Conservation (phyloP, 2,329 filamentous ascomycete species). For the Hirsutella thompsonii region DNA sequence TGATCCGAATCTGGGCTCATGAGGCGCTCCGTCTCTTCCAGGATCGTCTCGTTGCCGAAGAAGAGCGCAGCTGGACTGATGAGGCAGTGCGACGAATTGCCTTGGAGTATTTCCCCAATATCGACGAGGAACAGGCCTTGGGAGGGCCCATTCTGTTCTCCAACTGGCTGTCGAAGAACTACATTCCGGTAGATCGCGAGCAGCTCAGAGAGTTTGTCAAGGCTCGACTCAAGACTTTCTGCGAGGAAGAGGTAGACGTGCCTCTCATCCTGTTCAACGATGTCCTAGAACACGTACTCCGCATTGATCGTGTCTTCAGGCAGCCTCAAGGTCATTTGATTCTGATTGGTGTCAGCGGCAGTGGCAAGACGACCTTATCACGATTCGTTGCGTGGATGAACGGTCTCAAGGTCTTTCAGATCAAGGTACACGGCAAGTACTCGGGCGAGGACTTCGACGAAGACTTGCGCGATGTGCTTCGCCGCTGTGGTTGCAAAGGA, state of each 20-base stretch:
- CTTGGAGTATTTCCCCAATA: constrained; percentile 84
- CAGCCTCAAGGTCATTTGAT: constrained; percentile 98
- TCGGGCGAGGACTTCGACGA: constrained; percentile 98
- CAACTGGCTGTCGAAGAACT: constrained; percentile 98
- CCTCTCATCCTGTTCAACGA: constrained; percentile 99
- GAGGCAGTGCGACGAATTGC: constrained; percentile 79
- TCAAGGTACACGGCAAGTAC: constrained; percentile 98
- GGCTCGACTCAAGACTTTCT: constrained; percentile 93
- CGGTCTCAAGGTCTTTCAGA: constrained; percentile 95
- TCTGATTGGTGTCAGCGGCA: constrained; percentile 94
- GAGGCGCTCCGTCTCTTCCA: constrained; percentile 94
- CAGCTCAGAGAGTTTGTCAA: constrained; percentile 95
- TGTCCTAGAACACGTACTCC: constrained; percentile 91
- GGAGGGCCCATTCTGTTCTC: constrained; percentile 94
- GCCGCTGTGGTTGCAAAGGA: constrained; percentile 89
- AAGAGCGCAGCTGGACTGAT: constrained; percentile 91
- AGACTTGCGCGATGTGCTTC: constrained; percentile 84
- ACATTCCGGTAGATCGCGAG: constrained; percentile 90
- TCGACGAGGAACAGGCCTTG: constrained; percentile 79
- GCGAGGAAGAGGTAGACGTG: constrained; percentile 97
- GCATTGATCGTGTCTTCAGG: constrained; percentile 96
- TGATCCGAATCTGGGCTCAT: constrained; percentile 96
- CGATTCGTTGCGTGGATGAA: constrained; percentile 99
- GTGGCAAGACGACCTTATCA: constrained; percentile 95
- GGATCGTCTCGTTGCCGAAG: constrained; percentile 87